Evolutionary conservation across 495 filamentous ascomycete species (phyloP), one percentile per base, ranked within the genome.

Genomic region (Penicillium bialowiezense): DNA sequence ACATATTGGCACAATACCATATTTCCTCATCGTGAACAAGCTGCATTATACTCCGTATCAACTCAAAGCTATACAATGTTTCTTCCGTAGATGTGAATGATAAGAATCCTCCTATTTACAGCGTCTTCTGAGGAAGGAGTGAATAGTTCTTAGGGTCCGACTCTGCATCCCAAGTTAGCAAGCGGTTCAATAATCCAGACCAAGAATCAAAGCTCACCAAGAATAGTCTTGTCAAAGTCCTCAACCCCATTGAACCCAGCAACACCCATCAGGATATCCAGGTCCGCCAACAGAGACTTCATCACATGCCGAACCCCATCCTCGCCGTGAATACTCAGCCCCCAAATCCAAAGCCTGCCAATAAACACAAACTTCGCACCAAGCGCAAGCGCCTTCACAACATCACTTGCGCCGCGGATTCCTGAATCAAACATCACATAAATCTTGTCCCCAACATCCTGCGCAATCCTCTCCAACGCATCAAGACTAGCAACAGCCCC

Each of bases 191-290:
- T 21, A 29, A 9, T 13, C 17, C 33, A 37, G 24, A 21, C 23
- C 23, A 26, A 8, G 18, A 17, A 29, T 6, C n/a, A 52, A 48
- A 14, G 59, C 65, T 8, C 44, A 73, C 69, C 70, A 45, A 77
- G 46, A 41, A 62, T 58, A 7, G 38, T 59, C 34, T 65, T 49
- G 41, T 77, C 69, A 41, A 85, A 79, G 40, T 83, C 73, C n/a
- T 64, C 59, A 10, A 85, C 58, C 17, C 64, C 64, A 21, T 76
- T 72, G 54, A 79, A 82, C 13, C 84, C 83, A n/a, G 73, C 81
- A n/a, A 81, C 75, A 32, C 74, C 79, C 78, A 87, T 80, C 42
- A 84, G 44, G 29, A 85, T 82, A 67, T 88, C 84, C 24, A 88
- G 79, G 42, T 87, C 84, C 0, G 82, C 82, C 38, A 88, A 51